phyloP scores from a whole-genome alignment of 495 filamentous ascomycete species.

The Hypoxylon subgilvum region DNA sequence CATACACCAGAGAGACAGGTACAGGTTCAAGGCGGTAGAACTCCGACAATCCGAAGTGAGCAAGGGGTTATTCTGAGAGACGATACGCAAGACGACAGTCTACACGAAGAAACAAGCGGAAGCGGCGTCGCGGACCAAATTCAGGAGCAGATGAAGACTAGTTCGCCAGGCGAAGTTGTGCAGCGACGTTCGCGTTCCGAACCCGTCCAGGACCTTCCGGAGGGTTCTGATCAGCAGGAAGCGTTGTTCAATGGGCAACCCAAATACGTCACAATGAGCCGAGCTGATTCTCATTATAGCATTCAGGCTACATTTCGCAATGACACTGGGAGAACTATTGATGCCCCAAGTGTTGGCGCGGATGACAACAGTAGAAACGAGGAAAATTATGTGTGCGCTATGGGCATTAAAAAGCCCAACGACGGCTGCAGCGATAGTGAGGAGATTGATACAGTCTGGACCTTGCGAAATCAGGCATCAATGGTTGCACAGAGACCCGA shows the following conservation, averaged over 20 bases:
- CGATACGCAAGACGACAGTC: slow-evolving; percentile 24
- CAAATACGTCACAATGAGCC: slow-evolving; percentile 9
- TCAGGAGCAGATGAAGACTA: slow-evolving; percentile 1
- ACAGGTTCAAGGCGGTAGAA: slow-evolving; percentile 33
- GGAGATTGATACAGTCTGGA: neutral
- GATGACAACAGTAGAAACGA: neutral
- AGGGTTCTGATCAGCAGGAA: neutral
- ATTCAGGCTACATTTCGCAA: neutral
- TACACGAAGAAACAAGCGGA: slow-evolving; percentile 11
- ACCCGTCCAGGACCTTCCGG: neutral
- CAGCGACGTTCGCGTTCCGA: slow-evolving; percentile 26
- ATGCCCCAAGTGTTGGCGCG: neutral
- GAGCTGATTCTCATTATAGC: slow-evolving; percentile 3
- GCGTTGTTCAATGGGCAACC: neutral
- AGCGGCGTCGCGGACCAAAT: neutral
- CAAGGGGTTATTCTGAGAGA: slow-evolving; percentile 42
- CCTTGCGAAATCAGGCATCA: neutral
- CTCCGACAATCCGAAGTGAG: slow-evolving; percentile 39
- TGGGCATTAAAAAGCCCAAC: neutral
- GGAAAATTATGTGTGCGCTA: neutral
- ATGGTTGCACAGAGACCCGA: slow-evolving; percentile 1
- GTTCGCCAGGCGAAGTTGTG: neutral
- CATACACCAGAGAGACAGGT: slow-evolving; percentile 38
- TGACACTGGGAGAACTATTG: neutral
- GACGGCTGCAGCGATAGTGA: neutral